A percentile compares a stretch with the other conserved stretches of the same genome.
Evolutionary conservation across 306 rosid genomes (phyloP).

Genomic region (Begonia masoniana): DNA sequence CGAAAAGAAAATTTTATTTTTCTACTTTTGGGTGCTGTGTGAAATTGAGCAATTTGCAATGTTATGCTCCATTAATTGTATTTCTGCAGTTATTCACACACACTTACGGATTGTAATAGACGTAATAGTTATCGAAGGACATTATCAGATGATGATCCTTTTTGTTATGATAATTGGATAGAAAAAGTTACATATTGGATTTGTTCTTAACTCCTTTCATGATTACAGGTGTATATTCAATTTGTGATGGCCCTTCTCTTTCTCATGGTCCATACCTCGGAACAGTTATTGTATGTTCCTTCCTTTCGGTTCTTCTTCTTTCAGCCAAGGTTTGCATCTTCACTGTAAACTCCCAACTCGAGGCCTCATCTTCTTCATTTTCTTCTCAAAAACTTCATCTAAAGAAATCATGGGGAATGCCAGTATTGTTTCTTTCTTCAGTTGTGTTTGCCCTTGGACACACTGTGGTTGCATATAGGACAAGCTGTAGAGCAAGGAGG

Average conservation of each 20-base stretch:
- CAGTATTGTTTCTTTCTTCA: conserved; percentile 79
- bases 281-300: conserved; percentile 70
- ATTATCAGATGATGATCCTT: too few relatives aligned
- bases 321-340: conserved; percentile 83
- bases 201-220: background rate
- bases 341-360: conserved; percentile 74
- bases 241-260: conserved; percentile 82
- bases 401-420: conserved; percentile 99
- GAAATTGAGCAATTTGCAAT: too few relatives aligned
- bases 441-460: conserved; percentile 97
- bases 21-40: too few relatives aligned
- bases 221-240: conserved; percentile 77
- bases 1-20: too few relatives aligned
- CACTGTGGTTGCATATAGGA: conserved; percentile 85
- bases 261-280: conserved; percentile 98
- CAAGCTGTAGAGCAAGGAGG: conserved; percentile 95
- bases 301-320: conserved; percentile 60
- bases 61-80: too few relatives aligned
- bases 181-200: too few relatives aligned
- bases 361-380: conserved; percentile 56
- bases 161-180: too few relatives aligned
- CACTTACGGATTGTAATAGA: too few relatives aligned
- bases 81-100: background rate
- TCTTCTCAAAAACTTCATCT: conserved; percentile 71
- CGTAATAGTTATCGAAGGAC: too few relatives aligned